A percentile compares a stretch with the other conserved stretches of the same genome.
These are phyloP conservation scores for Phytophthora capsici DNA, from an alignment of 352 stramenopile genomes.

Conservation along the genomic window DNA sequence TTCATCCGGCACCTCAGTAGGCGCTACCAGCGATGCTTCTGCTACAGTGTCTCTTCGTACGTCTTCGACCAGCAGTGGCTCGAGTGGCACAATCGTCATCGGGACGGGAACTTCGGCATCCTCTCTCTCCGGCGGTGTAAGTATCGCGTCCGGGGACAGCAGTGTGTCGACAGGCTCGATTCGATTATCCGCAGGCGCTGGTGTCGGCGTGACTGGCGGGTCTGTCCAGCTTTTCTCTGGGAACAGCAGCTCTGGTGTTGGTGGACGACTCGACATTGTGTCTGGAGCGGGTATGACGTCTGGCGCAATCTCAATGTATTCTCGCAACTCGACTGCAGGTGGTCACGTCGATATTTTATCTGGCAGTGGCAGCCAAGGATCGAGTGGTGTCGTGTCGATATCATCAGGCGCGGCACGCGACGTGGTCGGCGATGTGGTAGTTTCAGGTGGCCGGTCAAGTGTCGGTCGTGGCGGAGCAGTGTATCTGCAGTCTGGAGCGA, in stretches of 20 bases:
- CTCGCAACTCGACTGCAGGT: slow-evolving; percentile 23
- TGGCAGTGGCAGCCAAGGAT: slow-evolving; percentile 29
- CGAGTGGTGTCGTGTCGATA: slow-evolving; percentile 31
- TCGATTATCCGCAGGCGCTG: background rate
- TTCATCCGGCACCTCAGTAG: slow-evolving; percentile 13
- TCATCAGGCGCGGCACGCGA: slow-evolving; percentile 26
- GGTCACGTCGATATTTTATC: slow-evolving; percentile 23
- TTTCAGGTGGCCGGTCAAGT: slow-evolving; percentile 27
- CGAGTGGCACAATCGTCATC: slow-evolving; percentile 17
- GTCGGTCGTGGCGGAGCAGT: slow-evolving; percentile 18
- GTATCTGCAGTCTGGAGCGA: slow-evolving; percentile 26
- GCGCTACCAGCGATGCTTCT: slow-evolving; percentile 13
- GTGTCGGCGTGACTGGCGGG: background rate
- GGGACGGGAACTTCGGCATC: slow-evolving; percentile 14
- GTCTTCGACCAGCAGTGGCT: slow-evolving; percentile 17
- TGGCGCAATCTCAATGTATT: slow-evolving; percentile 18
- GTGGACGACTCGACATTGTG: slow-evolving; percentile 17
- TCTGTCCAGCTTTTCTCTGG: slow-evolving; percentile 18
- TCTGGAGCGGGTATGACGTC: slow-evolving; percentile 21
- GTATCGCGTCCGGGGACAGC: slow-evolving; percentile 15
- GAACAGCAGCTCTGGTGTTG: slow-evolving; percentile 23
- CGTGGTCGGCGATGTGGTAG: slow-evolving; percentile 21
- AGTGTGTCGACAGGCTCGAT: background rate
- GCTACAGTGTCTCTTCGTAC: slow-evolving; percentile 22
- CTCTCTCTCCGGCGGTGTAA: slow-evolving; percentile 20